Conservation (phyloP, 805 yeast species). For the Candida berthetii region DNA sequence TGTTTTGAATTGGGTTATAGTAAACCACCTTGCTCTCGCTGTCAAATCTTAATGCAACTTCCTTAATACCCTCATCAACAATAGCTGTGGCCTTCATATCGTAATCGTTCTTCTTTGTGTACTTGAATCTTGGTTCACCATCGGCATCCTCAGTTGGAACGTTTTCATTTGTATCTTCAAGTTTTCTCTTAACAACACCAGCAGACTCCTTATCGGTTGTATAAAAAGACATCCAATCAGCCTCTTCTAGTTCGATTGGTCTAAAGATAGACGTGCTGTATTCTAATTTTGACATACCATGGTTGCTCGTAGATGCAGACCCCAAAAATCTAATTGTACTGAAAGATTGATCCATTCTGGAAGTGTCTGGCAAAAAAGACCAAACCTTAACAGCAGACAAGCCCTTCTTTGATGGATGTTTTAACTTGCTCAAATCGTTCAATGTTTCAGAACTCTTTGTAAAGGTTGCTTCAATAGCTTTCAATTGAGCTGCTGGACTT, state of each 20-base stretch:
- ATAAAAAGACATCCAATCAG: slow-evolving; percentile 75
- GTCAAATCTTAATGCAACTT: slow-evolving; percentile 60
- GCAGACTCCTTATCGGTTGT: slow-evolving; percentile 41
- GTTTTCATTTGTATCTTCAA: slow-evolving; percentile 47
- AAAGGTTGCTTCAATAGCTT: slow-evolving; percentile 74
- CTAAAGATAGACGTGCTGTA: slow-evolving; percentile 58
- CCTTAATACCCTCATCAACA: slow-evolving; percentile 28
- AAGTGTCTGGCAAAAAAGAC: slow-evolving; percentile 84
- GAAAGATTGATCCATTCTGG: slow-evolving; percentile 79
- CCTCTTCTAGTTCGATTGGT: slow-evolving; percentile 62
- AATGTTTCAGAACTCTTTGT: slow-evolving; percentile 47
- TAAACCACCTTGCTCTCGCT: slow-evolving; percentile 51
- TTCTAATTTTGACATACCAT: slow-evolving; percentile 16
- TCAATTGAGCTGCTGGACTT: slow-evolving; percentile 55
- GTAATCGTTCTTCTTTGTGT: slow-evolving; percentile 68
- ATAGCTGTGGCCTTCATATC: slow-evolving; percentile 49
- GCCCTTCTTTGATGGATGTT: slow-evolving; percentile 75
- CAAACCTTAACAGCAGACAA: slow-evolving; percentile 71
- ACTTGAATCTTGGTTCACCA: slow-evolving; percentile 37
- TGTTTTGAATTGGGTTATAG: slow-evolving; percentile 74
- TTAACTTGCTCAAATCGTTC: slow-evolving; percentile 36
- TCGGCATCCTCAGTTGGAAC: slow-evolving; percentile 27
- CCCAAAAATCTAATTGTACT: slow-evolving; percentile 57
- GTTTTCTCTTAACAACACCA: slow-evolving; percentile 28
- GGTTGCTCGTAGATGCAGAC: slow-evolving; percentile 35